Evolutionary conservation across 345 rosid genomes (phyloP).

Genomic region (Acer saccharum): DNA sequence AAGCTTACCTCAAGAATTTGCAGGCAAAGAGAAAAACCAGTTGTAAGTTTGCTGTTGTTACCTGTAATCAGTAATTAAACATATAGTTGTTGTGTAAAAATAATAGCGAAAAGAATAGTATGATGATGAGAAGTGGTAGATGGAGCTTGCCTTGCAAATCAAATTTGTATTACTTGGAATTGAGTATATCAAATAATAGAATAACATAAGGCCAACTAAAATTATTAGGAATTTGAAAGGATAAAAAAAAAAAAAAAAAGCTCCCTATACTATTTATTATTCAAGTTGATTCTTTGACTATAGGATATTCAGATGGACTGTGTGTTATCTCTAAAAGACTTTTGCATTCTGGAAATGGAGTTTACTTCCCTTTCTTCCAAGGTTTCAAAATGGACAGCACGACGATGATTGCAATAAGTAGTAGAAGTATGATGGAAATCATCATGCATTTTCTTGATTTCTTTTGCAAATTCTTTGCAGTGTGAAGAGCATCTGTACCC

Average conservation of each 20-base stretch:
- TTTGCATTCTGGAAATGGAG: not conserved
- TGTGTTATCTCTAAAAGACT: not conserved
- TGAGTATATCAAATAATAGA: conserved; percentile 7
- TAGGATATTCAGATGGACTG: not conserved
- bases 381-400: conserved; percentile 59
- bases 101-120: not conserved
- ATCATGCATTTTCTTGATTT: conserved; percentile 72
- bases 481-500: conserved; percentile 55
- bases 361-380: conserved; percentile 45
- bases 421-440: conserved; percentile 51
- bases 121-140: not conserved
- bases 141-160: not conserved
- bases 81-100: not conserved
- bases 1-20: conserved; percentile 15
- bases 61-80: conserved; percentile 15
- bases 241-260: not conserved
- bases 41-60: not conserved
- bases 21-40: not conserved
- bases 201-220: conserved; percentile 9
- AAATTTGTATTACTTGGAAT: not conserved
- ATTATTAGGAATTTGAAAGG: not conserved
- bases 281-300: not conserved
- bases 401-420: conserved; percentile 51
- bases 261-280: not conserved
- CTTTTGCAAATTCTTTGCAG: conserved; percentile 55